Conservation (phyloP, 2,329 filamentous ascomycete species). For the Ilyonectria mors-panacis region DNA sequence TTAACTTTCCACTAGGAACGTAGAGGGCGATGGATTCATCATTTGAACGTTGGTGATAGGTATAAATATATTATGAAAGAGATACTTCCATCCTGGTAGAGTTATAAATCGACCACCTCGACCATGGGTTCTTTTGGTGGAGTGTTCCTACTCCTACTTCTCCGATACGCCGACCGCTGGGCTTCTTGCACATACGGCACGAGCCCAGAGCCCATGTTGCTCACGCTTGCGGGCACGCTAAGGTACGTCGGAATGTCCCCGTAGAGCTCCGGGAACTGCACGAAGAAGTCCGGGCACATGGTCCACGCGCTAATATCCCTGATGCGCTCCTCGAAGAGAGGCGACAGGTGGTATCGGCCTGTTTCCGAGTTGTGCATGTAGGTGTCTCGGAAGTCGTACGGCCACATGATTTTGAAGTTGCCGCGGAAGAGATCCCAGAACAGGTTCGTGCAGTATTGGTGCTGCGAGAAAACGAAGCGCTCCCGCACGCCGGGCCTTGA, state of each 20-base stretch:
- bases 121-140: too few relatives aligned
- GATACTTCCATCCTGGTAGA: too few relatives aligned
- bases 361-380: conserved; percentile 46
- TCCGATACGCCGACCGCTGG: background rate
- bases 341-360: conserved; percentile 43
- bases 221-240: background rate
- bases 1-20: too few relatives aligned
- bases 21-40: too few relatives aligned
- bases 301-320: conserved; percentile 50
- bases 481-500: conserved; percentile 49
- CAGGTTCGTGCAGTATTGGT: conserved; percentile 49
- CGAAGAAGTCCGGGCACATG: conserved; percentile 48
- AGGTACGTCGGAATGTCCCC: conserved; percentile 50
- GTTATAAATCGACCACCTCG: too few relatives aligned
- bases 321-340: conserved; percentile 45
- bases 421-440: conserved; percentile 48
- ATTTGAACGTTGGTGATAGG: too few relatives aligned
- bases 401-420: conserved; percentile 46
- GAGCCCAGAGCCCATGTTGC: background rate
- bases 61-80: too few relatives aligned
- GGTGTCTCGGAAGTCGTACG: conserved; percentile 44
- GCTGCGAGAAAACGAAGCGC: conserved; percentile 49
- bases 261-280: conserved; percentile 45
- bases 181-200: background rate
- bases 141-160: too few relatives aligned